Evolutionary conservation across 2,329 filamentous ascomycete species (phyloP).

Genomic region (Colletotrichum spaethianum): DNA sequence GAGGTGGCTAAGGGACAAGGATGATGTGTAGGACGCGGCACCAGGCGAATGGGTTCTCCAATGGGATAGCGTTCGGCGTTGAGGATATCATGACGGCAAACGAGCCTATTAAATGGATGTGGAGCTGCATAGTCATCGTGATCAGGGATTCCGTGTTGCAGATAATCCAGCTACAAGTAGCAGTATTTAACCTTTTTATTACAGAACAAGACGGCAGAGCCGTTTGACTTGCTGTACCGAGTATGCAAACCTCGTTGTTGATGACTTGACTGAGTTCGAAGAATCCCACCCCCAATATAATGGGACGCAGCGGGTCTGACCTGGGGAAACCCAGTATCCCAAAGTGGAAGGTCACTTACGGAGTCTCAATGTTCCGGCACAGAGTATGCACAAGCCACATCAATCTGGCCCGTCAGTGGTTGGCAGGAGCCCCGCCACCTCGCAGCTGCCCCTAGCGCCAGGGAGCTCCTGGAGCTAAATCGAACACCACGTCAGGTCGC

Average conservation of each 20-base stretch:
- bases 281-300: neutral
- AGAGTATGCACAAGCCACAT: neutral
- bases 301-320: neutral
- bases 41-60: neutral
- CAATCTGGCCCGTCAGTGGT: constrained; percentile 28
- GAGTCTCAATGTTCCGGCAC: neutral
- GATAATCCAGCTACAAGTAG: neutral
- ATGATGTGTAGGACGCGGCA: neutral
- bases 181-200: neutral
- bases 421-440: constrained; percentile 18
- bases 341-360: neutral
- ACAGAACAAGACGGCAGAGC: neutral
- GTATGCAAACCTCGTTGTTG: neutral
- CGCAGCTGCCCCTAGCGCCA: constrained; percentile 23
- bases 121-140: neutral
- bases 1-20: too few species aligned
- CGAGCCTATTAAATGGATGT: too few species aligned
- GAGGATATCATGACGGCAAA: neutral
- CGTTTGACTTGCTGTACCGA: neutral
- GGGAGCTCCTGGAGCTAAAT: constrained; percentile 38
- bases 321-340: neutral
- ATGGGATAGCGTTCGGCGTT: neutral
- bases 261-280: neutral
- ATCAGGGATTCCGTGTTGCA: neutral
- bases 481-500: constrained; percentile 25